Evolutionary conservation across 2,329 filamentous ascomycete species (phyloP), one percentile per base, ranked within the genome.

Genomic region (Phialophora chinensis): DNA sequence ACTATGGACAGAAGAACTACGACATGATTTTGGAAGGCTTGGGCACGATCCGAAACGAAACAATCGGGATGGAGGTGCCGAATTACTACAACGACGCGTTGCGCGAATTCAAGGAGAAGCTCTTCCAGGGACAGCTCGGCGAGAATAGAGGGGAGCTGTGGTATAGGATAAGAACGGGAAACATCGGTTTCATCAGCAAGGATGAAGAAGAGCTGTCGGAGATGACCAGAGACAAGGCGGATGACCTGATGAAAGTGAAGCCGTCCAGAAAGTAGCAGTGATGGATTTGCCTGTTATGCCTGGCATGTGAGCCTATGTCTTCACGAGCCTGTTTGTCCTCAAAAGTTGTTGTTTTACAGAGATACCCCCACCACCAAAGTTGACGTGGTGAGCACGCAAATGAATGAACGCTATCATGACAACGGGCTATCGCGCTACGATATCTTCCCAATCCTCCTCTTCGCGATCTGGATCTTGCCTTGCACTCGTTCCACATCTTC

Each of bases 71-170:
- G 33, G 93, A 97, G 75, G 88, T 91, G 76, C 90, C 92, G 0
- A 84, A 77, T 0, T 73, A 91, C 31, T 99, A 91, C 78, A 97
- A 98, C 75, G 82, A 84, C 0, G 91, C 93, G 71, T 73, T 96
- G 50, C 82, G 77, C 49, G 84, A 85, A 38, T 78, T 98, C 72
- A 98, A 97, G 81, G 83, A 82, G 71, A 87, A 88, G 63, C 76
- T 97, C 0, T 77, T 93, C 7, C 85, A 83, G 0, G 90, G 88
- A 0, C 85, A 90, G 71, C 79, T 97, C 2, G 88, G 89, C 44
- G 93, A 92, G 0, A 90, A 96, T 73, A 83, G 92, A 62, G 85
- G 85, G 69, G 92, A 96, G 74, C 88, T 97, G 80, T 97, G 93
- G 93, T 91, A 87, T 81, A 82, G 86, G 71, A 80, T 97, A 27